Evolutionary conservation across 2,329 filamentous ascomycete species (phyloP).

Genomic region (Calcarisporium arbuscula): DNA sequence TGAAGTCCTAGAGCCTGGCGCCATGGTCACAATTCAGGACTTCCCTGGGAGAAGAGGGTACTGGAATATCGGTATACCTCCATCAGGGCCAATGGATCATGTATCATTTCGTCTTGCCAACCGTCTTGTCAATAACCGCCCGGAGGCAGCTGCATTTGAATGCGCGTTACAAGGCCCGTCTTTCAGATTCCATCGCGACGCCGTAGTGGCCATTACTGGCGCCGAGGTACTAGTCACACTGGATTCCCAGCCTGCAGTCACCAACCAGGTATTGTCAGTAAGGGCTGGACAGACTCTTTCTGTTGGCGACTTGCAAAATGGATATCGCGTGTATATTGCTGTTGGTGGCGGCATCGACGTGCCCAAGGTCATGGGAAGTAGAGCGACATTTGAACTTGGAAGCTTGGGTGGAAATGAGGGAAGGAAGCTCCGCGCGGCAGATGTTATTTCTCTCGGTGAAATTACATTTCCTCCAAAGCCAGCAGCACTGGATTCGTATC

Average conservation of each 20-base stretch:
- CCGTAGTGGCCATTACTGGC: conserved; percentile 26
- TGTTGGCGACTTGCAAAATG: conserved; percentile 19
- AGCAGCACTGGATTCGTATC: background rate
- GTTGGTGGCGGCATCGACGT: conserved; percentile 27
- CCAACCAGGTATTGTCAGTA: conserved; percentile 18
- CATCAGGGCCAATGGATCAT: conserved; percentile 34
- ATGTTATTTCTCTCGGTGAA: conserved; percentile 21
- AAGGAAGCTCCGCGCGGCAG: conserved; percentile 22
- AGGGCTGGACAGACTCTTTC: conserved; percentile 18
- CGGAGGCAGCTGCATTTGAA: conserved; percentile 25
- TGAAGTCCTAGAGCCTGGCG: conserved; percentile 29
- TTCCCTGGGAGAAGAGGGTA: conserved; percentile 30
- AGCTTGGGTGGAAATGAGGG: conserved; percentile 27
- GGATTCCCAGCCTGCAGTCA: conserved; percentile 12
- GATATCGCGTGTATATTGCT: conserved; percentile 27
- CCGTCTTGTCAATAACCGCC: conserved; percentile 24
- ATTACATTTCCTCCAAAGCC: background rate
- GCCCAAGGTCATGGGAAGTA: conserved; percentile 25
- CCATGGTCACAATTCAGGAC: conserved; percentile 33
- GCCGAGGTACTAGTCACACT: conserved; percentile 19
- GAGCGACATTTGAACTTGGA: conserved; percentile 24
- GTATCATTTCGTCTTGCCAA: conserved; percentile 29
- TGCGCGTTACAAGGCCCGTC: conserved; percentile 26
- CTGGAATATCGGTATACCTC: conserved; percentile 33
- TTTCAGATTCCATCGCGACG: conserved; percentile 25